Conservation (phyloP, 2,329 filamentous ascomycete species). For the Colletotrichum sp. region DNA sequence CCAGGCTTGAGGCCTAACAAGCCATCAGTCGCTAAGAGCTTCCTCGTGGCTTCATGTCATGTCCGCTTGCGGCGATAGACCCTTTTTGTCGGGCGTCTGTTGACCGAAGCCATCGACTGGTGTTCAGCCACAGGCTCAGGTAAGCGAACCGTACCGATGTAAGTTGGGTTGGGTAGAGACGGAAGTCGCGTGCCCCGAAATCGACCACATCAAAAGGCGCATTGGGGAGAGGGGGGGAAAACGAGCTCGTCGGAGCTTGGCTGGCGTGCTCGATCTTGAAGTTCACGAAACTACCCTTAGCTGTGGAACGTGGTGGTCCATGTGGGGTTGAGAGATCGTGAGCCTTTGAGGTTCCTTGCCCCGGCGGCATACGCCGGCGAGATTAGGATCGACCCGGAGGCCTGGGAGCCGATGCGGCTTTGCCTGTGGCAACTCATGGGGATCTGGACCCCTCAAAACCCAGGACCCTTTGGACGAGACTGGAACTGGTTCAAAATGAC, state of each 20-base stretch:
- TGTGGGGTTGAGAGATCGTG: not conserved
- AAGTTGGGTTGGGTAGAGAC: not conserved
- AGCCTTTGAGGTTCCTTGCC: not conserved
- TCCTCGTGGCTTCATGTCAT: not conserved
- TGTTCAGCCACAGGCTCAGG: slow-evolving; percentile 15
- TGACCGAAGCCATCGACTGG: not conserved
- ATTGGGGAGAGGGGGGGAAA: not conserved
- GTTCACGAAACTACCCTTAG: not conserved
- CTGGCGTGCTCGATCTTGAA: not conserved
- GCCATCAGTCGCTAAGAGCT: not conserved
- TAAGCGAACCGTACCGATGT: not conserved
- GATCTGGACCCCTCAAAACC: not conserved
- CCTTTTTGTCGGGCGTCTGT: not conserved
- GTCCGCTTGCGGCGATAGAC: not conserved
- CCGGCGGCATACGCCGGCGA: not conserved
- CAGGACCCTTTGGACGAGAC: not conserved
- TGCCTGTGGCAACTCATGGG: not conserved
- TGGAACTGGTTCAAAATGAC: not conserved
- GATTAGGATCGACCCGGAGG: not conserved
- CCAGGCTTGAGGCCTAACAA: not conserved
- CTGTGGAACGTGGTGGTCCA: not conserved
- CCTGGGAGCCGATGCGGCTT: not conserved
- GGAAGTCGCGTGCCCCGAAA: not conserved
- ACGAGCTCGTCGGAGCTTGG: not conserved
- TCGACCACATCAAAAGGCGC: not conserved